Percentiles rank a stretch among this genome's conserved stretches.
Conservation (phyloP, 2,329 filamentous ascomycete species). For the Leptographium wingfieldii region DNA sequence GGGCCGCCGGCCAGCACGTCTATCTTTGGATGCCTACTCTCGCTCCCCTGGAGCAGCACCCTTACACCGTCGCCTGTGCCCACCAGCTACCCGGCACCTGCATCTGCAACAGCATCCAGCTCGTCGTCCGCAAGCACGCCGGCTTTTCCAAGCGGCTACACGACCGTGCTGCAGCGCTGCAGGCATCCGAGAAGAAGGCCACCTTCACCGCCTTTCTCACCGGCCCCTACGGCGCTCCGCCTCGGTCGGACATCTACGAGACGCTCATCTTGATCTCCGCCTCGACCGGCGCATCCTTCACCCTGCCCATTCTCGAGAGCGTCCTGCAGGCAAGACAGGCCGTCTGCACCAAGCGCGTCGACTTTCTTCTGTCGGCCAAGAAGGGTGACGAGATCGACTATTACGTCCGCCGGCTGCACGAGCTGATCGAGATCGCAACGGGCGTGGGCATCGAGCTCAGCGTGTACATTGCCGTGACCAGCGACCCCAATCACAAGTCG, state of each 20-base stretch:
- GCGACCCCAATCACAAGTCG: conserved; percentile 6
- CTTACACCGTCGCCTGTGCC: conserved; percentile 48
- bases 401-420: conserved; percentile 36
- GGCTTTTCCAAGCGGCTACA: conserved; percentile 46
- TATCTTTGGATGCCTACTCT: conserved; percentile 48
- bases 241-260: conserved; percentile 45
- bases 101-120: conserved; percentile 46
- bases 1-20: conserved; percentile 47
- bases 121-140: conserved; percentile 41
- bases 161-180: conserved; percentile 27
- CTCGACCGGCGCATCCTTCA: conserved; percentile 51
- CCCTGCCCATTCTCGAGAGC: conserved; percentile 45
- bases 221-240: conserved; percentile 43
- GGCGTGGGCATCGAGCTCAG: conserved; percentile 34
- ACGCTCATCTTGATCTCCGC: conserved; percentile 47
- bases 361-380: conserved; percentile 39
- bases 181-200: conserved; percentile 17
- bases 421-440: conserved; percentile 29
- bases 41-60: conserved; percentile 42
- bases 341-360: conserved; percentile 38
- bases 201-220: conserved; percentile 35
- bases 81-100: conserved; percentile 37
- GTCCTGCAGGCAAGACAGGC: conserved; percentile 28
- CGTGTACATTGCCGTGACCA: conserved; percentile 43
- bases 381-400: conserved; percentile 42